Conservation (phyloP, 768 basidiomycete species). For the Porphyrellus cyaneotinctus region DNA sequence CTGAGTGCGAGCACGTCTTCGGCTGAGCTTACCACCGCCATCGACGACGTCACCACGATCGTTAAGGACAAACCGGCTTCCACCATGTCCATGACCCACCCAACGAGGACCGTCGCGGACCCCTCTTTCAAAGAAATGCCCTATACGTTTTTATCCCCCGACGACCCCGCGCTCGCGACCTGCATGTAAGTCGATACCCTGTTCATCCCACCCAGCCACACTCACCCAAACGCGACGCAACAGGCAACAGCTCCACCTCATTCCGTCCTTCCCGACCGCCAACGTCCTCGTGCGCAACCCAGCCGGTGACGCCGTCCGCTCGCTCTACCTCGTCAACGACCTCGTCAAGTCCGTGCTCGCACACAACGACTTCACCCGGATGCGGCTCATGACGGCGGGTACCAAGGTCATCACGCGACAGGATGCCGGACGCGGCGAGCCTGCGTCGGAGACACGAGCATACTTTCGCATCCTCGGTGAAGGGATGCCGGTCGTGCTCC, state of each 20-base stretch:
- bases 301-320: conserved; percentile 63
- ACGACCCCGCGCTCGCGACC: conserved; percentile 63
- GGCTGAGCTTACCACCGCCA: not conserved
- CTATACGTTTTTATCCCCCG: conserved; percentile 71
- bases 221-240: not conserved
- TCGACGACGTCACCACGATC: too few relatives aligned
- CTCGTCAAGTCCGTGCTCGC: conserved; percentile 76
- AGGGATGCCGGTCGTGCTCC: conserved; percentile 79
- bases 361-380: conserved; percentile 77
- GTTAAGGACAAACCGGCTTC: too few relatives aligned
- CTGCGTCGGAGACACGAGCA: conserved; percentile 33
- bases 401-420: conserved; percentile 92
- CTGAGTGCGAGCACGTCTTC: conserved; percentile 7
- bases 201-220: not conserved
- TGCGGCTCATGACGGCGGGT: conserved; percentile 89
- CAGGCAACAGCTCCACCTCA: conserved; percentile 72
- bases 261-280: conserved; percentile 61
- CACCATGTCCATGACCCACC: conserved; percentile 3
- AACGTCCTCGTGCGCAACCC: conserved; percentile 89
- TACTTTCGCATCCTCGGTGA: conserved; percentile 80
- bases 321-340: conserved; percentile 85
- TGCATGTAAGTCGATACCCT: conserved; percentile 58
- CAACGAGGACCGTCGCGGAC: conserved; percentile 20
- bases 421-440: conserved; percentile 57
- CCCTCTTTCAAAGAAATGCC: conserved; percentile 83